Conservation (phyloP, 2,329 filamentous ascomycete species). For the Colletotrichum chrysophilum region DNA sequence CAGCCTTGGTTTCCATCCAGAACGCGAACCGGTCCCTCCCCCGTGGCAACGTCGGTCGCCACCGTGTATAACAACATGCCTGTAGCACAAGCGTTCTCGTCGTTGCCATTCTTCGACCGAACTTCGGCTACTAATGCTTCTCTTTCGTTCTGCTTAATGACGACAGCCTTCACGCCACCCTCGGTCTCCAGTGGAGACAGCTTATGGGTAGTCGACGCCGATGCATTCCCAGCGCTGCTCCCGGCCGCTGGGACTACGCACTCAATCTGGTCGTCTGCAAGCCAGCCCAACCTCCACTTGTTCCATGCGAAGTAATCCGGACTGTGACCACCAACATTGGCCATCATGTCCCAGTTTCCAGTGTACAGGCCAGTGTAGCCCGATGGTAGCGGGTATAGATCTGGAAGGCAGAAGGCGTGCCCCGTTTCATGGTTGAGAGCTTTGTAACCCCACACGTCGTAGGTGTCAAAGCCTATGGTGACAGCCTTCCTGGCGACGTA, state of each 20-base stretch:
- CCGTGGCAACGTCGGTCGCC: constrained; percentile 30
- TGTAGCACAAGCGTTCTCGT: constrained; percentile 31
- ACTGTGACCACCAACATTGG: constrained; percentile 34
- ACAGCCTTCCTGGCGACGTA: constrained; percentile 35
- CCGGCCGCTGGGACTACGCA: constrained; percentile 29
- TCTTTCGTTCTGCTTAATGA: constrained; percentile 28
- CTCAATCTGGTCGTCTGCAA: constrained; percentile 35
- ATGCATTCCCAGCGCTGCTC: not conserved
- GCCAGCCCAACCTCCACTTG: constrained; percentile 43
- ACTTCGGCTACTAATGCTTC: constrained; percentile 35
- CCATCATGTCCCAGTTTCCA: constrained; percentile 43
- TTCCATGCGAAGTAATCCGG: constrained; percentile 44
- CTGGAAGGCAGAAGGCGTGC: constrained; percentile 42
- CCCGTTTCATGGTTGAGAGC: constrained; percentile 42
- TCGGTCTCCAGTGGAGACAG: constrained; percentile 26
- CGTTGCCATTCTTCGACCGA: constrained; percentile 28
- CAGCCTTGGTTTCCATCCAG: constrained; percentile 34
- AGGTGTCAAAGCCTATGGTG: constrained; percentile 36
- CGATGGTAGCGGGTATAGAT: constrained; percentile 37
- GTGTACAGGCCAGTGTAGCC: constrained; percentile 32
- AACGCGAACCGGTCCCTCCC: constrained; percentile 35
- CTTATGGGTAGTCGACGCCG: constrained; percentile 28
- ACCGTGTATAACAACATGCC: constrained; percentile 41
- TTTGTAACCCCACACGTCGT: constrained; percentile 34
- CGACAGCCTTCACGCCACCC: constrained; percentile 30